Conservation (phyloP, 208 protist species). For the Entamoeba moshkovskii region DNA sequence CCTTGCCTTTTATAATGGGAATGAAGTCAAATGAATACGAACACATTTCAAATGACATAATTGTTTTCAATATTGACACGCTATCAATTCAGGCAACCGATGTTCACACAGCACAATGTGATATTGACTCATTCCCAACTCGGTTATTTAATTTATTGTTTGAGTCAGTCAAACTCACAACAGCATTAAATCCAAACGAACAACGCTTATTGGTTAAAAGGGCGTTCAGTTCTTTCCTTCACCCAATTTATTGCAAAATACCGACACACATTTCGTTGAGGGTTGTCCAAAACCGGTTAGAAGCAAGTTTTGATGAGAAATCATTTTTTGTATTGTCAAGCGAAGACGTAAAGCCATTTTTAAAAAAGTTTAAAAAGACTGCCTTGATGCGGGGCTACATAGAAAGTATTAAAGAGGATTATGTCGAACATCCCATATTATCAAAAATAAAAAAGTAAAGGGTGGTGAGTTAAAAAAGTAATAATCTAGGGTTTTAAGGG, state of each 20-base stretch:
- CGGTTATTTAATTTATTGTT: not conserved
- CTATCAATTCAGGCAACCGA: not conserved
- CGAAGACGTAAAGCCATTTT: not conserved
- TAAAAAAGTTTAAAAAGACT: not conserved
- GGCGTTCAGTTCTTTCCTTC: not conserved
- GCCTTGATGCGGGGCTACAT: not conserved
- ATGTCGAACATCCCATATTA: not conserved
- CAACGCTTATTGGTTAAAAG: not conserved
- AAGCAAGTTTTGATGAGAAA: not conserved
- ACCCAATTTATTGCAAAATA: not conserved
- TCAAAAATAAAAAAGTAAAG: too few species aligned
- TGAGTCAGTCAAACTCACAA: not conserved
- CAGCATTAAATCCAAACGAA: not conserved
- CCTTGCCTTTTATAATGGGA: not conserved
- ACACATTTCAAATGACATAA: not conserved
- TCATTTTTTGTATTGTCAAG: not conserved
- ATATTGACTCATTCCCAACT: not conserved
- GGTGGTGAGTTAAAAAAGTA: too few species aligned
- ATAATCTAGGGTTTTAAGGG: too few species aligned
- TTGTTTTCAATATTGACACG: not conserved
- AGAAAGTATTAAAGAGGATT: not conserved
- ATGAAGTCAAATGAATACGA: not conserved
- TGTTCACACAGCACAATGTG: not conserved
- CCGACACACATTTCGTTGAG: not conserved
- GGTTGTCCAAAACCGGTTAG: not conserved